These are phyloP conservation scores for Schwanniomyces etchellsii DNA, from an alignment of 1,139 yeast genomes.

Conservation along the genomic window DNA sequence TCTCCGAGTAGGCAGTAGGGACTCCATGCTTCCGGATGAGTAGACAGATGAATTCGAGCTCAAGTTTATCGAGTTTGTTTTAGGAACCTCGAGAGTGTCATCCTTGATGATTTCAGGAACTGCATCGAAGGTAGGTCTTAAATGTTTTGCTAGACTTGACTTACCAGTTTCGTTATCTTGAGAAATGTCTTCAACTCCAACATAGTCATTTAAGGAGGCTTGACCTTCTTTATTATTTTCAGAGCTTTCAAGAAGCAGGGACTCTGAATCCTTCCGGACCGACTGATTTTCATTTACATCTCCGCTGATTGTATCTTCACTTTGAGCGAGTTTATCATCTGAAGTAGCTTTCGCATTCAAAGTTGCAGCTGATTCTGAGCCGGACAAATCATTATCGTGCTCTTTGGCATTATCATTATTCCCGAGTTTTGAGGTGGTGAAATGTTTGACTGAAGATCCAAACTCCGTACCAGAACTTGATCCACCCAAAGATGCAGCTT, in stretches of 20 bases:
- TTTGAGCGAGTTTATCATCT: background rate
- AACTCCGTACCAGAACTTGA: background rate
- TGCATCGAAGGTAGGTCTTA: conserved; percentile 29
- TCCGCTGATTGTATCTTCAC: conserved; percentile 4
- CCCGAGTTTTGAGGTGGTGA: too few relatives aligned
- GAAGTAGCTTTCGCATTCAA: conserved; percentile 1
- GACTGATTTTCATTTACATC: conserved; percentile 9
- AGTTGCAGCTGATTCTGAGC: background rate
- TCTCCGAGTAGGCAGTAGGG: conserved; percentile 12
- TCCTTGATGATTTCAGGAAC: conserved; percentile 23
- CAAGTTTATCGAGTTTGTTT: conserved; percentile 5
- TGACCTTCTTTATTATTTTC: conserved; percentile 3
- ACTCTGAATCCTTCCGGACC: too few relatives aligned
- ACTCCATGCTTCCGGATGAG: conserved; percentile 25
- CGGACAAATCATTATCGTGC: too few relatives aligned
- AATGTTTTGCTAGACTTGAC: conserved; percentile 19
- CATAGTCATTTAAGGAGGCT: conserved; percentile 11
- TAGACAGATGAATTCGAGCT: conserved; percentile 28
- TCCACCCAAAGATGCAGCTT: background rate
- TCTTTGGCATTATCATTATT: too few relatives aligned
- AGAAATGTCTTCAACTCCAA: conserved; percentile 14
- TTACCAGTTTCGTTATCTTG: conserved; percentile 12
- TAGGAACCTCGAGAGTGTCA: background rate
- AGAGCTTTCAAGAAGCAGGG: conserved; percentile 5
- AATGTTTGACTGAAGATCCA: background rate